phyloP scores from a whole-genome alignment of 306 rosid genomes.

The Cajanus cajan region DNA sequence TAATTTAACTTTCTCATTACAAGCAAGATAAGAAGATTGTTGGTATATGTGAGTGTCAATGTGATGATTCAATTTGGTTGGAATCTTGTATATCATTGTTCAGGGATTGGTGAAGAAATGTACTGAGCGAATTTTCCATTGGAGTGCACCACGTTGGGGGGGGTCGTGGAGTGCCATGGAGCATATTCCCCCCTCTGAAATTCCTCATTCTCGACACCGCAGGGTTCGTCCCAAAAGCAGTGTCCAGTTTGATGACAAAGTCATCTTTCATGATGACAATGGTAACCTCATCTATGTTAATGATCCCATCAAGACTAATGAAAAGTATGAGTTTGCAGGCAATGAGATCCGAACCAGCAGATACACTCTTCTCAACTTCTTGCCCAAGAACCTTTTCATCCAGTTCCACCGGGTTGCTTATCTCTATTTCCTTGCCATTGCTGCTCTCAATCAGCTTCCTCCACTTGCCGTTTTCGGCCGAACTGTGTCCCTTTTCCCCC shows the following conservation, averaged over 20 bases:
- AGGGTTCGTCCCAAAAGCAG: conserved; percentile 53
- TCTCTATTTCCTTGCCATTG: conserved; percentile 79
- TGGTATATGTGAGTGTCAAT: background rate
- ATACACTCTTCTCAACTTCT: conserved; percentile 72
- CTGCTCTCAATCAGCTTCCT: conserved; percentile 91
- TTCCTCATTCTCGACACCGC: background rate
- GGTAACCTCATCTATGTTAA: conserved; percentile 62
- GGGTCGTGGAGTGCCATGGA: conserved; percentile 71
- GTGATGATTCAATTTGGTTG: background rate
- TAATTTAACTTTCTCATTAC: background rate
- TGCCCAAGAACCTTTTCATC: conserved; percentile 75
- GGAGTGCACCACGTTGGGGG: conserved; percentile 40
- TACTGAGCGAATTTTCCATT: background rate
- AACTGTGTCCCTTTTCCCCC: conserved; percentile 76
- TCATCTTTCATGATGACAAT: conserved; percentile 40
- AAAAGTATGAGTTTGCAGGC: conserved; percentile 67
- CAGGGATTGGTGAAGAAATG: background rate
- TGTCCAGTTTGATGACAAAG: conserved; percentile 50
- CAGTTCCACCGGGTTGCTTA: conserved; percentile 89
- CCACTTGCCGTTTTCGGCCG: conserved; percentile 87
- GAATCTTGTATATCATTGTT: background rate
- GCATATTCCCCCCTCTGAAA: conserved; percentile 40
- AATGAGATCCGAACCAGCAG: conserved; percentile 69
- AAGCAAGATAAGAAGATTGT: background rate
- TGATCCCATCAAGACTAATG: conserved; percentile 66